phyloP scores from a whole-genome alignment of 2,329 filamentous ascomycete species.

The Simplicillium sp. region DNA sequence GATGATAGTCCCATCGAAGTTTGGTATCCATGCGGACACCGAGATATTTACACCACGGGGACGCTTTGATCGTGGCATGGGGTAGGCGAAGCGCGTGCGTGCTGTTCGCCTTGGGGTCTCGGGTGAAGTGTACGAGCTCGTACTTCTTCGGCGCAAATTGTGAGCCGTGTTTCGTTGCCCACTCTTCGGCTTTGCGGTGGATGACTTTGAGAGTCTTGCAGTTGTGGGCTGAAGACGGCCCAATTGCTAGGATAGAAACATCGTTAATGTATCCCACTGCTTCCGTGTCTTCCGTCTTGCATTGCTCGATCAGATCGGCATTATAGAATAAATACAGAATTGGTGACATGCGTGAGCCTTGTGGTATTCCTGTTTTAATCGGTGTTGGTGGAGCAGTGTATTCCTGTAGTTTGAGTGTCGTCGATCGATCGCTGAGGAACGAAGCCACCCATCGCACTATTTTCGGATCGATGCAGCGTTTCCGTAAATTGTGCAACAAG shows the following conservation, averaged over 20 bases:
- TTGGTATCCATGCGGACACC: conserved; percentile 13
- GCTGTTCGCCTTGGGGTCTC: conserved; percentile 8
- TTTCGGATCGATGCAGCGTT: conserved; percentile 7
- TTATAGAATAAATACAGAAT: conserved; percentile 19
- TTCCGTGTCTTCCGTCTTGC: conserved; percentile 6
- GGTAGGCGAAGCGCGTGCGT: conserved; percentile 8
- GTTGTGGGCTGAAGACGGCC: conserved; percentile 7
- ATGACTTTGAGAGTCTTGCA: conserved; percentile 10
- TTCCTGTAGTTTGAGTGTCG: conserved; percentile 8
- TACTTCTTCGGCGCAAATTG: conserved; percentile 14
- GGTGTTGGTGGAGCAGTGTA: conserved; percentile 4
- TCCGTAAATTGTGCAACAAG: conserved; percentile 10
- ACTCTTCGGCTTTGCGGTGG: conserved; percentile 9
- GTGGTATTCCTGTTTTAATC: conserved; percentile 11
- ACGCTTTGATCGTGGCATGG: conserved; percentile 2
- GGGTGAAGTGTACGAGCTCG: conserved; percentile 13
- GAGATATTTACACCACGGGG: conserved; percentile 11
- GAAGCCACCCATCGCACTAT: conserved; percentile 12
- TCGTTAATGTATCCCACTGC: conserved; percentile 8
- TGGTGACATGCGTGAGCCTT: conserved; percentile 11
- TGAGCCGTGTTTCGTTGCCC: conserved; percentile 10
- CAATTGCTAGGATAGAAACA: conserved; percentile 8
- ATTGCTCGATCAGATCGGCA: conserved; percentile 12
- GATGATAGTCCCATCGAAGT: conserved; percentile 13
- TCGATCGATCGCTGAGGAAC: conserved; percentile 9